Conservation (phyloP, 139 green algal genomes). For the Chlorella sp. region DNA sequence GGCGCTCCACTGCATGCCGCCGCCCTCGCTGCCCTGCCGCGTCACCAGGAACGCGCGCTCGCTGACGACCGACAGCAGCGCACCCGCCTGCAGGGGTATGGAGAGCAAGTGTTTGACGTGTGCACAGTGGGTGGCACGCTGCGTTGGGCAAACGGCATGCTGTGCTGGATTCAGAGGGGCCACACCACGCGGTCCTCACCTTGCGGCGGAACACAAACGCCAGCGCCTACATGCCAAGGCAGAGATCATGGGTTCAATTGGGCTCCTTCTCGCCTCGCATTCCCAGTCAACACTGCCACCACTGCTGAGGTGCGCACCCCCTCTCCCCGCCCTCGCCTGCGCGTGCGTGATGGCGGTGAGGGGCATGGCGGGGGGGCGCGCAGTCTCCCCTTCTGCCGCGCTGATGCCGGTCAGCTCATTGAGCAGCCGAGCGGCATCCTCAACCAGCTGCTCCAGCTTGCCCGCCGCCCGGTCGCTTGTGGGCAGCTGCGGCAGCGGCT, state of each 20-base stretch:
- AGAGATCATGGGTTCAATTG: no score
- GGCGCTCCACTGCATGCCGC: background rate
- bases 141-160: no score
- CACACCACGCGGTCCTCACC: no score
- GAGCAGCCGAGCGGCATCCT: background rate
- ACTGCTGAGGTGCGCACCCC: background rate
- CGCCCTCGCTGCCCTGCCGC: background rate
- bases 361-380: background rate
- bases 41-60: background rate
- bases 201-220: slow-evolving; percentile 2
- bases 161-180: no score
- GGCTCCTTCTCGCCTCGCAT: no score
- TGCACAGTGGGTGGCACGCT: no score
- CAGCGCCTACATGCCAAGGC: background rate
- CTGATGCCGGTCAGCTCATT: background rate
- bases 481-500: background rate
- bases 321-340: background rate
- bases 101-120: no score
- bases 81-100: background rate
- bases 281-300: background rate
- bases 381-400: background rate
- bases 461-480: background rate
- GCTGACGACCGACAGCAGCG: background rate
- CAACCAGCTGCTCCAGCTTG: background rate
- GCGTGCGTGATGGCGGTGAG: background rate